Percentiles rank a stretch among this genome's conserved stretches.
These are phyloP conservation scores for Tremella mesenterica DNA, from an alignment of 768 basidiomycete species.

Conservation along the genomic window DNA sequence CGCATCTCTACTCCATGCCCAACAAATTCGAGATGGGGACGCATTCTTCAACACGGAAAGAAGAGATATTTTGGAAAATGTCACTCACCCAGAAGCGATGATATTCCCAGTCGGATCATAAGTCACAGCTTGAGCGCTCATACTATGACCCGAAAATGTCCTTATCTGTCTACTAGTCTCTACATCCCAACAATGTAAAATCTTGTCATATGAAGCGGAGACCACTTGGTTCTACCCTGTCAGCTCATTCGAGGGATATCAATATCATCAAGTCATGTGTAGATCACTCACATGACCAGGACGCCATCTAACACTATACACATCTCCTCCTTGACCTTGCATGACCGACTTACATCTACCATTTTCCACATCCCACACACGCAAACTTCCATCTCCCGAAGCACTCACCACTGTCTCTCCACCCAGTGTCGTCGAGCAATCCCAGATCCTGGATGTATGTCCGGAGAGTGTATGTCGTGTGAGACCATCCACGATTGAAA, in stretches of 20 bases:
- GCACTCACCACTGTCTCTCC: slow-evolving; percentile 21
- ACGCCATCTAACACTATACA: slow-evolving; percentile 40
- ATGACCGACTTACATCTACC: slow-evolving; percentile 18
- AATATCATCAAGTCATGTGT: neutral
- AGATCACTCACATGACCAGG: slow-evolving; percentile 16
- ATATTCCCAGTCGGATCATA: slow-evolving; percentile 35
- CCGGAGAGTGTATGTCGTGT: slow-evolving; percentile 22
- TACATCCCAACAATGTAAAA: slow-evolving; percentile 37
- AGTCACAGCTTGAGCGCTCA: slow-evolving; percentile 30
- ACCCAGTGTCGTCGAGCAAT: slow-evolving; percentile 10
- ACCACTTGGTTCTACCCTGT: slow-evolving; percentile 31
- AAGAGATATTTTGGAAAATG: neutral
- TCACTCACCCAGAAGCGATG: slow-evolving; percentile 37
- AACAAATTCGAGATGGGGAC: no score
- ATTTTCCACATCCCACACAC: slow-evolving; percentile 28
- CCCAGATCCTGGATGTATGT: slow-evolving; percentile 41
- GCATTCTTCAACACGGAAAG: no score
- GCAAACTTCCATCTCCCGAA: slow-evolving; percentile 37
- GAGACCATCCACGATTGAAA: slow-evolving; percentile 15
- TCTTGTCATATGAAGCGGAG: slow-evolving; percentile 39
- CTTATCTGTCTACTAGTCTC: slow-evolving; percentile 33
- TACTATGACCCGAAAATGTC: slow-evolving; percentile 43
- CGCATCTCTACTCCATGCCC: neutral
- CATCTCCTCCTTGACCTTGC: slow-evolving; percentile 36
- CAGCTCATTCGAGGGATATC: no score